Evolutionary conservation across 257 asterid species (phyloP).

Genomic region (Forsythia viridissima): DNA sequence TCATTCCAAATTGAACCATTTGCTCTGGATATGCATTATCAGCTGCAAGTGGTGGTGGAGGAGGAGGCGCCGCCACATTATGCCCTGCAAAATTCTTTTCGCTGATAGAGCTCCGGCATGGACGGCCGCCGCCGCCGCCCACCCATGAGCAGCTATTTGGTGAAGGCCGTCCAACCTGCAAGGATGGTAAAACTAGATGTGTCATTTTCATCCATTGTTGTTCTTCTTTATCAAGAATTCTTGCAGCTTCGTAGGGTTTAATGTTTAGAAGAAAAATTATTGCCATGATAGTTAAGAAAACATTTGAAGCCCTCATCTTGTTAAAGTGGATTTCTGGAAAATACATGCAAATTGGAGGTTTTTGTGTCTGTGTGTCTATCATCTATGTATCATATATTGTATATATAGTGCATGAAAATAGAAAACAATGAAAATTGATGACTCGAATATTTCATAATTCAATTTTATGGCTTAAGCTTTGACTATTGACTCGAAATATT

Average conservation of each 20-base stretch:
- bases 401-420: slow-evolving; percentile 14
- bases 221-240: slow-evolving; percentile 38
- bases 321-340: not conserved
- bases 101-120: slow-evolving; percentile 41
- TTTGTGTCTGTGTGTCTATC: not conserved
- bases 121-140: slow-evolving; percentile 28
- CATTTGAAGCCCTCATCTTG: slow-evolving; percentile 22
- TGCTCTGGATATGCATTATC: slow-evolving; percentile 27
- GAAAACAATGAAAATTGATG: not conserved
- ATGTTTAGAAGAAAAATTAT: slow-evolving; percentile 18
- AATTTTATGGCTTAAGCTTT: slow-evolving; percentile 10
- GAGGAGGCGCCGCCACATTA: slow-evolving; percentile 19
- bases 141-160: slow-evolving; percentile 45
- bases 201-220: slow-evolving; percentile 8
- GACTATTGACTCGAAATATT: slow-evolving; percentile 32
- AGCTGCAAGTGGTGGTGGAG: slow-evolving; percentile 15
- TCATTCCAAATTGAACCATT: slow-evolving; percentile 33
- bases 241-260: slow-evolving; percentile 34
- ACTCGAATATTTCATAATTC: slow-evolving; percentile 11
- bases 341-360: not conserved
- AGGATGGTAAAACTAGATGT: slow-evolving; percentile 30
- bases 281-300: slow-evolving; percentile 15
- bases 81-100: slow-evolving; percentile 44
- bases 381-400: not conserved
- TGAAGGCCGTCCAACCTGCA: slow-evolving; percentile 39